phyloP scores from a whole-genome alignment of 2,329 filamentous ascomycete genomes.

The Onygena corvina region DNA sequence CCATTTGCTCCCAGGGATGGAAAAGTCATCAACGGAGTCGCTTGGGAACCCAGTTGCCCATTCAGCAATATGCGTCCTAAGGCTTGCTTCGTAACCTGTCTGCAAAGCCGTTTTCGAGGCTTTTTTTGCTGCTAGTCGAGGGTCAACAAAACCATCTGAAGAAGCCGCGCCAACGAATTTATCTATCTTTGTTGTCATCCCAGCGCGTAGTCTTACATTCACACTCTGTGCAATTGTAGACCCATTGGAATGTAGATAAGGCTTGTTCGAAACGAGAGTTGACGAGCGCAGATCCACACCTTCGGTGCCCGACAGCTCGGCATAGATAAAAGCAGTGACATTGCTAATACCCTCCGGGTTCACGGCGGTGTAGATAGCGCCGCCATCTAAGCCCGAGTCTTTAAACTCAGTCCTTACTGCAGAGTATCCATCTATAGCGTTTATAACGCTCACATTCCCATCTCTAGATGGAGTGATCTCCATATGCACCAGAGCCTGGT shows the following conservation, averaged over 20 bases:
- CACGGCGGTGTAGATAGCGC: conserved; percentile 53
- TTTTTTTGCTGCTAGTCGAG: conserved; percentile 43
- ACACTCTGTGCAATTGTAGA: conserved; percentile 55
- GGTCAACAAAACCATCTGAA: conserved; percentile 52
- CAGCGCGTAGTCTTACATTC: conserved; percentile 41
- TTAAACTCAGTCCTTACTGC: conserved; percentile 53
- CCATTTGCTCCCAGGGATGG: conserved; percentile 43
- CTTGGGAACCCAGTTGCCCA: conserved; percentile 52
- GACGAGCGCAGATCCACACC: conserved; percentile 35
- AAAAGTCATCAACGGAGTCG: conserved; percentile 52
- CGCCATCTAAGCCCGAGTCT: conserved; percentile 43
- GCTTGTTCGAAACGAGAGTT: conserved; percentile 33
- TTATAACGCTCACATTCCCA: conserved; percentile 48
- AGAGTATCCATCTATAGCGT: conserved; percentile 55
- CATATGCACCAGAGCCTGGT: conserved; percentile 49
- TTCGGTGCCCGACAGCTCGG: conserved; percentile 31
- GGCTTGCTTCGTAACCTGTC: conserved; percentile 44
- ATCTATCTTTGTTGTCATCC: conserved; percentile 44
- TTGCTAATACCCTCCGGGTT: conserved; percentile 49
- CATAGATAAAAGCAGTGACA: conserved; percentile 50
- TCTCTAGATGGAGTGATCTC: conserved; percentile 45
- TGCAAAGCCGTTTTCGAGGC: conserved; percentile 42
- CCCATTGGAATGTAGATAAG: conserved; percentile 44
- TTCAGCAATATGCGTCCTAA: conserved; percentile 47
- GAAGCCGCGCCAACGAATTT: conserved; percentile 61